Percentiles rank a stretch among this genome's conserved stretches.
Evolutionary conservation across 2,329 filamentous ascomycete genomes (phyloP).

Genomic region (Ophiostoma sp.): DNA sequence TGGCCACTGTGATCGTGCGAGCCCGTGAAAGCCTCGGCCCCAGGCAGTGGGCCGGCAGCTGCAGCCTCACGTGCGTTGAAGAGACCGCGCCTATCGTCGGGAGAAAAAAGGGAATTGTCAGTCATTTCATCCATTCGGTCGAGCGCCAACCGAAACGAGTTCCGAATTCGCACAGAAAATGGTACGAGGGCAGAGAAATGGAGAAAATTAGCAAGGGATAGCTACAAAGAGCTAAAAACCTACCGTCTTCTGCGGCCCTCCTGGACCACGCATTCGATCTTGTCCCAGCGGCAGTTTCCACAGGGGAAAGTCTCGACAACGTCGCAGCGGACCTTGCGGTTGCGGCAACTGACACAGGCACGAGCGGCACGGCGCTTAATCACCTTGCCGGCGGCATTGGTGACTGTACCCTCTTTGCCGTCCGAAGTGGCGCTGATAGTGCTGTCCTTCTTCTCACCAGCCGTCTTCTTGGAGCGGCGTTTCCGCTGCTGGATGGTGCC

Average conservation of each 20-base stretch:
- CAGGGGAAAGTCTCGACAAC: constrained; percentile 86
- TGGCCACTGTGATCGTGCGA: constrained; percentile 14
- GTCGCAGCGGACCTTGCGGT: constrained; percentile 90
- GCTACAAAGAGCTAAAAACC: constrained; percentile 42
- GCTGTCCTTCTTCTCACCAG: constrained; percentile 27
- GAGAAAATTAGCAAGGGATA: neutral
- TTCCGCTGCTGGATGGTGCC: constrained; percentile 25
- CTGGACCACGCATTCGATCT: constrained; percentile 73
- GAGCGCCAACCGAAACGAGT: neutral
- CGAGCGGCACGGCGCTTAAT: constrained; percentile 85
- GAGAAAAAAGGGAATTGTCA: constrained; percentile 12
- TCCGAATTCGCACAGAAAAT: constrained; percentile 33
- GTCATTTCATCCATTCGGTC: neutral
- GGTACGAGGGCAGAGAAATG: neutral
- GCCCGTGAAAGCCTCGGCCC: constrained; percentile 21
- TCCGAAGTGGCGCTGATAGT: constrained; percentile 23
- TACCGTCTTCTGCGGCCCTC: constrained; percentile 85
- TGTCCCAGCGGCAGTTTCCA: constrained; percentile 81
- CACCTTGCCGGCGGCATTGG: constrained; percentile 47
- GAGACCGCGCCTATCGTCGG: constrained; percentile 25
- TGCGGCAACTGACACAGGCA: constrained; percentile 84
- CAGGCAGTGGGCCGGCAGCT: constrained; percentile 20
- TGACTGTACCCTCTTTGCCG: constrained; percentile 32
- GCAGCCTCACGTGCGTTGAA: constrained; percentile 29
- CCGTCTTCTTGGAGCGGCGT: constrained; percentile 27